Base-by-base conservation (phyloP, 805 yeast species). In the Lipomyces orientalis region DNA sequence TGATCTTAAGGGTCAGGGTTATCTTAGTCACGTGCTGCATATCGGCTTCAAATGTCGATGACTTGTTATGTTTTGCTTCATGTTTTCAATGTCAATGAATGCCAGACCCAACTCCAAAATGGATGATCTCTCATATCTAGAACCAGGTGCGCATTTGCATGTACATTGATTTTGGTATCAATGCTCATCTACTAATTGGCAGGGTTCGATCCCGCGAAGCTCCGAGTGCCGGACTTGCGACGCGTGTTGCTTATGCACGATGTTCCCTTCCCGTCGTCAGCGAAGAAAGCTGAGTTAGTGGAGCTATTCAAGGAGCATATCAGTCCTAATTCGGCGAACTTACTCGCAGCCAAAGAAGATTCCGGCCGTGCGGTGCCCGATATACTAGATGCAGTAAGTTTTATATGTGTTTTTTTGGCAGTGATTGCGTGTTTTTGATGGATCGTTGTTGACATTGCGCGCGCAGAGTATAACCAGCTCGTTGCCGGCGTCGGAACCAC, bases 201-300 rank as follows among this genome's bases (percentile, higher is more conserved):
- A 78, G 91, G 83, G n/a, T 91, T 90, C 77, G 88, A 92, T 75
- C 90, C 94, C 6, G 79, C 83, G 33, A 80, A 83, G 52, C 80
- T 90, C 71, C 89, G 87, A 61, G 88, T 91, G 29, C 86, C 93
- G 2, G 86, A 90, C 67, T 81, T 94, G 75, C 84, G 95, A 73
- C 84, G 87, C 29, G 83, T 91, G 29, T 81, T 94, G 62, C 78
- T 82, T 12, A 88, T 85, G 64, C 85, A 91, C 75, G 82, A 85
- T n/a, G 81, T 93, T n/a, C 77, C 79, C 1, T 88, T 83, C 75
- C 83, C 90, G 0, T 80, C 89, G 0, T 81, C 84, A 58, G 88
- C 93, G 5, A 90, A 88, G 75, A 94, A 94, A 77, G 79, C 85
- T 6, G 87, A 86, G 12, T 81, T 93, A 66, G 77, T 92, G 1